Conservation (phyloP, 2,329 filamentous ascomycete species). For the Sarocladium brachiariae region DNA sequence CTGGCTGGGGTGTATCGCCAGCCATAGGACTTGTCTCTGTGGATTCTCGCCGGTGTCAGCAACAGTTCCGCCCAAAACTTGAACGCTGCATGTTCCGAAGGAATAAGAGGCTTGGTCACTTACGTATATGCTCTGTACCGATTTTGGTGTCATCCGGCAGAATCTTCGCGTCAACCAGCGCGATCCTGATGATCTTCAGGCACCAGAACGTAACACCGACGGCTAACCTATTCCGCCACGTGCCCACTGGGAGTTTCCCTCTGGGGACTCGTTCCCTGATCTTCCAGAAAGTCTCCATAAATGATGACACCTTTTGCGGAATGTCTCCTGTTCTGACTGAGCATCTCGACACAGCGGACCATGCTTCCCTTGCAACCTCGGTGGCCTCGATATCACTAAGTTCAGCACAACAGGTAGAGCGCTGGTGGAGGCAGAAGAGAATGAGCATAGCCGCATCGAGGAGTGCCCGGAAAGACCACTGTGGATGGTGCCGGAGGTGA, state of each 20-base stretch:
- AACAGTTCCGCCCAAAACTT: neutral
- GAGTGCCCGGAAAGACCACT: conserved; percentile 42
- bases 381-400: conserved; percentile 23
- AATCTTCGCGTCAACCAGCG: conserved; percentile 30
- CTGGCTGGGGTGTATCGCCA: conserved; percentile 2
- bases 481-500: conserved; percentile 40
- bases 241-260: conserved; percentile 32
- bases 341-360: conserved; percentile 33
- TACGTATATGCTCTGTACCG: conserved; percentile 24
- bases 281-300: conserved; percentile 43
- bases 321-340: conserved; percentile 44
- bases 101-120: conserved; percentile 9
- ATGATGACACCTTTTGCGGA: conserved; percentile 34
- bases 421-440: conserved; percentile 33
- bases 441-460: conserved; percentile 39
- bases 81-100: neutral
- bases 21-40: neutral
- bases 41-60: no score
- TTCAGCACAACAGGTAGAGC: conserved; percentile 16
- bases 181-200: conserved; percentile 38
- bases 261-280: conserved; percentile 28
- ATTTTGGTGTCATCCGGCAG: conserved; percentile 23
- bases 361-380: conserved; percentile 23
- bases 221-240: conserved; percentile 38
- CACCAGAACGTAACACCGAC: conserved; percentile 45